Evolutionary conservation across 192 early-diverging fungal species (phyloP), one percentile per base, ranked within the genome.

Genomic region (Linnemannia zychae): DNA sequence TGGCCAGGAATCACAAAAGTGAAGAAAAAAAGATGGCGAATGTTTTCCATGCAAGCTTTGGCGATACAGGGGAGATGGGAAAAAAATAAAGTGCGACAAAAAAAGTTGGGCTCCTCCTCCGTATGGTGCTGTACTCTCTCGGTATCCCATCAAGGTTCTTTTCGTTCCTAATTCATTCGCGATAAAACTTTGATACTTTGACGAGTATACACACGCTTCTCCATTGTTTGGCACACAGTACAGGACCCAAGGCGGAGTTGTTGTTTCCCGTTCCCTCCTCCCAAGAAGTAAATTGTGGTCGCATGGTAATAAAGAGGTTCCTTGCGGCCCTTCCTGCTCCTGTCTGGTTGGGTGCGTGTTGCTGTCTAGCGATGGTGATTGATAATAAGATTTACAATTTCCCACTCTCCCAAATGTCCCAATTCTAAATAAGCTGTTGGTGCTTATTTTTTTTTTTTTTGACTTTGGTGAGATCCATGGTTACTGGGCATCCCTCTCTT

Each of bases 311-410:
- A 11, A 11, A 6, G 9, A 3, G 24, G 9, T 13, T 63, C 57
- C 57, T 4, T 33, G 57, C 11, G 53, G 9, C 31, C 57, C 57
- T 31, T 13, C 40, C 40, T 44, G 40, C 12, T 16, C 57, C 28
- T 31, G 57, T 11, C 48, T 15, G 48, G 28, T 60, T 60, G 53
- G 24, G 0, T 49, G 15, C 0, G 11, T 9, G 24, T 11, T 12
- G 24, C 24, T 63, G 4, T 9, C 57, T n/a, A n/a, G 31, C 57
- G 57, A 31, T 63, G 57, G 57, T 63, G 57, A 63, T 63, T 63
- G 57, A 63, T 63, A 63, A 63, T 63, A 63, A 63, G 57, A 63
- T 63, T 63, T 63, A 33, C 24, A 0, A 3, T 60, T 60, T 63
- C 28, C 57, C 57, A 63, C 31, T 31, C 1, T 63, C 57, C 57